Conservation (phyloP, 208 protist species). For the Leishmania martiniquensis region DNA sequence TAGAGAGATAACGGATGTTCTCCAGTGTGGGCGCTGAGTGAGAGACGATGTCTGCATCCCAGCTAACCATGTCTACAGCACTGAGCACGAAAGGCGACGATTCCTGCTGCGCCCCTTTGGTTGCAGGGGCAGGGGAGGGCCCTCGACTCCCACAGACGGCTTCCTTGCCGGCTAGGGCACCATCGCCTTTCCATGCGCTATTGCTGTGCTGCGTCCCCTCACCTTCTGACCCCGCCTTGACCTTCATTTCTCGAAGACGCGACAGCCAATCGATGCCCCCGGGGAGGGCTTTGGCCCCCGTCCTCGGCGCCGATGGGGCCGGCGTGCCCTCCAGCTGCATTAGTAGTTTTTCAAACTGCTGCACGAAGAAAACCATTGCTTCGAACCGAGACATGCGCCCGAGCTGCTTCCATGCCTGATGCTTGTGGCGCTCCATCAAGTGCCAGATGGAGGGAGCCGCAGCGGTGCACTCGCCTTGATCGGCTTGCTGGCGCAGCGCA, state of each 20-base stretch:
- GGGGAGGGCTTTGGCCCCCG: not conserved
- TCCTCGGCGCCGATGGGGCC: not conserved
- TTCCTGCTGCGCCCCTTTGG: not conserved
- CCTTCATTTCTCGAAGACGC: conserved; percentile 15
- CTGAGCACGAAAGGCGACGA: not conserved
- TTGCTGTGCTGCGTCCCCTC: not conserved
- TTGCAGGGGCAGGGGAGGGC: not conserved
- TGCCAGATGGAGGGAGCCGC: conserved; percentile 70
- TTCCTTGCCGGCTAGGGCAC: not conserved
- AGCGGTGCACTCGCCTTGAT: conserved; percentile 65
- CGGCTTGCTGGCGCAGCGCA: conserved; percentile 70
- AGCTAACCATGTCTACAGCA: conserved; percentile 10
- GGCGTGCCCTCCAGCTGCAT: conserved; percentile 14
- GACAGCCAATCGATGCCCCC: conserved; percentile 21
- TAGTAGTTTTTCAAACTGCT: conserved; percentile 40
- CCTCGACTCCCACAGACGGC: not conserved
- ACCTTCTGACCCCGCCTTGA: not conserved
- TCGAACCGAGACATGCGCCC: conserved; percentile 69
- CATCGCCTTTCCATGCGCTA: not conserved
- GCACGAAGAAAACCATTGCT: conserved; percentile 89
- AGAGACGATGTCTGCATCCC: conserved; percentile 57
- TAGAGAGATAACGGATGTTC: conserved; percentile 57
- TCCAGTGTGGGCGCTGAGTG: conserved; percentile 38
- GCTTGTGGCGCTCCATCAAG: conserved; percentile 63
- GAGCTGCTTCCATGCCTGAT: conserved; percentile 77